phyloP scores from a whole-genome alignment of 139 green algal species.

The Edaphochlamys debaryana region DNA sequence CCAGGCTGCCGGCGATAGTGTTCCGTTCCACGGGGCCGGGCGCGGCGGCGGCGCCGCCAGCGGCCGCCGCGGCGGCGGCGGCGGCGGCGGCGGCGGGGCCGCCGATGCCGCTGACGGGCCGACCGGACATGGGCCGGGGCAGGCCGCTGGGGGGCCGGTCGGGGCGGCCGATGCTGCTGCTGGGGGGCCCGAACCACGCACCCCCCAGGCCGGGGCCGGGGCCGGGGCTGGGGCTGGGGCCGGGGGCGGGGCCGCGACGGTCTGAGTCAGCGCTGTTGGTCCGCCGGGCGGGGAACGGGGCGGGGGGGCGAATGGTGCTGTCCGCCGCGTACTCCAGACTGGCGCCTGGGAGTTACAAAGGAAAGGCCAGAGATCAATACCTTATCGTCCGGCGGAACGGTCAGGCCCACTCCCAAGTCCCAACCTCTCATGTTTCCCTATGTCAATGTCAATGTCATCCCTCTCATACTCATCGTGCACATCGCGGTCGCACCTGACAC shows the following conservation, averaged over 20 bases:
- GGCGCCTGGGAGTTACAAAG: constrained; percentile 10
- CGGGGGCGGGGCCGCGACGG: not conserved
- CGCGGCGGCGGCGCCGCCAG: too few species aligned
- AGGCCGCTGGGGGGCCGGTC: not conserved
- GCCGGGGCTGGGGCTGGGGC: not conserved
- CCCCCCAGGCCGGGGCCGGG: not conserved
- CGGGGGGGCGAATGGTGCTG: constrained; percentile 2
- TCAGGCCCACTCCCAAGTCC: too few species aligned
- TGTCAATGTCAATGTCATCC: too few species aligned
- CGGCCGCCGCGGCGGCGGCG: not conserved
- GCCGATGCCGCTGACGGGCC: constrained; percentile 1
- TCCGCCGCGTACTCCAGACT: constrained; percentile 30
- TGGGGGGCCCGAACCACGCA: constrained; percentile 31
- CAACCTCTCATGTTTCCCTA: too few species aligned
- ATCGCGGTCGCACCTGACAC: constrained; percentile 24
- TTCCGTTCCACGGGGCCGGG: not conserved
- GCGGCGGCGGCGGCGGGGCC: not conserved
- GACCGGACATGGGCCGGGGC: not conserved
- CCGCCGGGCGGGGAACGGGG: not conserved
- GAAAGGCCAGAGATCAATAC: too few species aligned
- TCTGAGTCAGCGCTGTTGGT: not conserved
- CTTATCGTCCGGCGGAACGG: too few species aligned
- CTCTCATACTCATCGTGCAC: too few species aligned
- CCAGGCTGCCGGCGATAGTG: constrained; percentile 3
- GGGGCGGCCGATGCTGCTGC: constrained; percentile 8